Conservation (phyloP, 2,329 filamentous ascomycete genomes). For the Knufia fluminis region DNA sequence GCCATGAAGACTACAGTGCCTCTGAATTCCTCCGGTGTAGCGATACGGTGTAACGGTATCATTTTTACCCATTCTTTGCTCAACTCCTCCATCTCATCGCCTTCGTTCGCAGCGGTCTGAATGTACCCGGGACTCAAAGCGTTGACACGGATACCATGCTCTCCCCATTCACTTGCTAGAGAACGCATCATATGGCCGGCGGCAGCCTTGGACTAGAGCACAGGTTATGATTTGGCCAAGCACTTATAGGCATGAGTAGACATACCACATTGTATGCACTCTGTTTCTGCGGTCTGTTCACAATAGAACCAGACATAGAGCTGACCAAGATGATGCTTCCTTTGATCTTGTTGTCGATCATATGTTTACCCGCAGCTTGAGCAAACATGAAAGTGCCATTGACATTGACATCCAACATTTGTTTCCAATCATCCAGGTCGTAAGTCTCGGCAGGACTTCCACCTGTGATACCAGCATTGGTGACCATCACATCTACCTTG, state of each 20-base stretch:
- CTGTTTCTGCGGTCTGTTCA: slow-evolving; percentile 63
- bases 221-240: background rate
- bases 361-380: slow-evolving; percentile 31
- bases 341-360: slow-evolving; percentile 46
- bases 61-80: slow-evolving; percentile 2
- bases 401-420: slow-evolving; percentile 31
- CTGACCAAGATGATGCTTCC: slow-evolving; percentile 60
- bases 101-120: slow-evolving; percentile 12
- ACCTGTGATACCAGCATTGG: slow-evolving; percentile 33
- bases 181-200: slow-evolving; percentile 31
- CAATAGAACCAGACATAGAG: slow-evolving; percentile 61
- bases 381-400: slow-evolving; percentile 30
- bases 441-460: slow-evolving; percentile 29
- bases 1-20: slow-evolving; percentile 20
- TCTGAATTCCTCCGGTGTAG: slow-evolving; percentile 10
- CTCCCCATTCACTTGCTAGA: slow-evolving; percentile 32
- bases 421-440: slow-evolving; percentile 32
- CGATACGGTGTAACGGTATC: slow-evolving; percentile 3
- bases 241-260: background rate
- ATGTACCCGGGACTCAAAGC: slow-evolving; percentile 13
- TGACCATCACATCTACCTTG: slow-evolving; percentile 32
- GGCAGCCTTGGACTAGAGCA: slow-evolving; percentile 26
- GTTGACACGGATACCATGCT: slow-evolving; percentile 24
- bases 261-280: slow-evolving; percentile 55
- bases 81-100: slow-evolving; percentile 4